A percentile compares a stretch with the other conserved stretches of the same genome.
phyloP scores from a whole-genome alignment of 768 basidiomycete species.

The Lactifluus rugatus region DNA sequence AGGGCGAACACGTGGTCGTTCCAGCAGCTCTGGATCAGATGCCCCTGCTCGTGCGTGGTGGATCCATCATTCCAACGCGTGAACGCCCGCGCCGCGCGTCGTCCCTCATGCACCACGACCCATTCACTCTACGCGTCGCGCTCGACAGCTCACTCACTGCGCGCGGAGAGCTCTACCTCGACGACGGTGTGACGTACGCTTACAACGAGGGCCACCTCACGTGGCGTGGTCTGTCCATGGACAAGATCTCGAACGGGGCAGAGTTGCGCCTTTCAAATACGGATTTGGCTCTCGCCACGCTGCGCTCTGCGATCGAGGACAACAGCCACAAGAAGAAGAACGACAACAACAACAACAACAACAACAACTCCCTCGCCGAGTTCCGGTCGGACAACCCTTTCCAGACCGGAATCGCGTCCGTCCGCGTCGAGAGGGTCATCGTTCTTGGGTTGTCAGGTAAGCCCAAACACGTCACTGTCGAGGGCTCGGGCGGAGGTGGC shows the following conservation, averaged over 20 bases:
- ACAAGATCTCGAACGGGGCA: constrained; percentile 36
- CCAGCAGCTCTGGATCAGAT: constrained; percentile 69
- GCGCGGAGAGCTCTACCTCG: constrained; percentile 82
- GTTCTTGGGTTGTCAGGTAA: constrained; percentile 58
- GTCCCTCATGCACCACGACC: constrained; percentile 81
- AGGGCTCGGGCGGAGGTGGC: constrained; percentile 21
- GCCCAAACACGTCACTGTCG: constrained; percentile 52
- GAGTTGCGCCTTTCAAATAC: constrained; percentile 39
- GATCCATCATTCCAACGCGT: constrained; percentile 80
- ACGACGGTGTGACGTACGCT: constrained; percentile 81
- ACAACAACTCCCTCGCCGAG: constrained; percentile 29
- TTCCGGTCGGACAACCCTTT: constrained; percentile 58
- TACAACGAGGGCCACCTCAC: constrained; percentile 71
- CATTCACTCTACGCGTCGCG: constrained; percentile 84
- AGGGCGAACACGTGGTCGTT: constrained; percentile 65
- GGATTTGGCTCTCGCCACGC: constrained; percentile 42
- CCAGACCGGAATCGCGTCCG: constrained; percentile 52
- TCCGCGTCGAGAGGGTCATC: constrained; percentile 76
- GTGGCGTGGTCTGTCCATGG: constrained; percentile 69
- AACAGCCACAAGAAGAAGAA: no score
- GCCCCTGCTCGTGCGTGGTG: constrained; percentile 84
- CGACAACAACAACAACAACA: no score
- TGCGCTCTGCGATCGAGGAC: constrained; percentile 41
- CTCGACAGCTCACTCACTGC: constrained; percentile 52
- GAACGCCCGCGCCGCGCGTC: constrained; percentile 83